phyloP scores from a whole-genome alignment of 768 basidiomycete genomes.

The Termitomyces sp. region DNA sequence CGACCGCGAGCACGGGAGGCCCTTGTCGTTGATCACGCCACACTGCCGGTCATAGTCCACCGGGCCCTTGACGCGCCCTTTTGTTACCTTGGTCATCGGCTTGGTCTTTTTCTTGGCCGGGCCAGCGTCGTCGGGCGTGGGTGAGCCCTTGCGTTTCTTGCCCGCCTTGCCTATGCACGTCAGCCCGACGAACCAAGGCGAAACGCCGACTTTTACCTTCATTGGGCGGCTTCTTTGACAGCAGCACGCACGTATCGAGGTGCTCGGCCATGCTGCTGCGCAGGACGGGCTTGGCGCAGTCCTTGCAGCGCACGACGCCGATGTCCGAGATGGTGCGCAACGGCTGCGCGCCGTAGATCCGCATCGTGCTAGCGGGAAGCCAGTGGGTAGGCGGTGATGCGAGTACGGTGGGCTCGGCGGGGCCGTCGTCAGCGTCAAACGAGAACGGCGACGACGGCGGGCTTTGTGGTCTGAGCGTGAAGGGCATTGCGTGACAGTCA shows the following conservation, averaged over 20 bases:
- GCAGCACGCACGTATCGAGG: slow-evolving; percentile 40
- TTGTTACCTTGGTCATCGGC: slow-evolving; percentile 63
- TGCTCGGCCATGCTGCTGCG: slow-evolving; percentile 75
- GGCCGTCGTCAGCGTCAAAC: slow-evolving; percentile 46
- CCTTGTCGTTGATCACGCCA: slow-evolving; percentile 96
- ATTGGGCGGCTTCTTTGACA: slow-evolving; percentile 32
- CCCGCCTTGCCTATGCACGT: slow-evolving; percentile 8
- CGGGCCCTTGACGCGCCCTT: slow-evolving; percentile 78
- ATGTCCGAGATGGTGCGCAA: slow-evolving; percentile 53
- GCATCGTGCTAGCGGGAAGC: slow-evolving; percentile 85
- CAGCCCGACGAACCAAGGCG: no score
- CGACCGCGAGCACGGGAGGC: slow-evolving; percentile 86
- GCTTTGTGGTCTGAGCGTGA: slow-evolving; percentile 39
- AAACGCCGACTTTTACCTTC: slow-evolving; percentile 9
- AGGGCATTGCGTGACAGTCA: slow-evolving; percentile 26
- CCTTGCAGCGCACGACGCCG: slow-evolving; percentile 69
- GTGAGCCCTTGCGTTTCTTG: slow-evolving; percentile 83
- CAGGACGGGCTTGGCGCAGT: slow-evolving; percentile 79
- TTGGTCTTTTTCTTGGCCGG: slow-evolving; percentile 78
- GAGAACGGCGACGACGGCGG: slow-evolving; percentile 47
- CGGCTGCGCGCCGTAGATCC: slow-evolving; percentile 76
- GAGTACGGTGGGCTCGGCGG: slow-evolving; percentile 34
- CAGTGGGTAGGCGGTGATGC: slow-evolving; percentile 79
- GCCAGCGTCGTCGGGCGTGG: slow-evolving; percentile 59
- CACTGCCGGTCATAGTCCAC: slow-evolving; percentile 91